A percentile compares a stretch with the other conserved stretches of the same genome.
Evolutionary conservation across 2,329 filamentous ascomycete species (phyloP).

Genomic region (Epichloe brachyelytri): DNA sequence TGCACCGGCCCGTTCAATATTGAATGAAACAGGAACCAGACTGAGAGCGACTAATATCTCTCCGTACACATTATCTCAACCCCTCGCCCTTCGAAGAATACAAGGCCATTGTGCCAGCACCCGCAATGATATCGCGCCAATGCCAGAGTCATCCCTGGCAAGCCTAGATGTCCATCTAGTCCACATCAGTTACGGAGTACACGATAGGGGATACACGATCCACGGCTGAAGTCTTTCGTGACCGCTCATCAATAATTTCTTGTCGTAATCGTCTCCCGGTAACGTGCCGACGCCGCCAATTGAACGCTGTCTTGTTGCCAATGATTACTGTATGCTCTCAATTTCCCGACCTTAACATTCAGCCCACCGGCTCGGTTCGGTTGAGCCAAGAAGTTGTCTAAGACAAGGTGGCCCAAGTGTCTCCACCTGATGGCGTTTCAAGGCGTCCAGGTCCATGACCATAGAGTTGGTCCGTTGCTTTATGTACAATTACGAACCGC

Average conservation of each 20-base stretch:
- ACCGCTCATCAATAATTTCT: neutral
- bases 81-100: no score
- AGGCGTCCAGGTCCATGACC: neutral
- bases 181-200: neutral
- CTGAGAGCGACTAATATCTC: neutral
- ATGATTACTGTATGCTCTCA: neutral
- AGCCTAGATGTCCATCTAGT: neutral
- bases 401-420: constrained; percentile 1
- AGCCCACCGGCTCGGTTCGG: neutral
- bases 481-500: neutral
- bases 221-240: neutral
- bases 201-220: neutral
- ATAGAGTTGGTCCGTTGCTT: neutral
- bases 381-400: neutral
- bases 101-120: neutral
- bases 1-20: neutral
- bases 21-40: neutral
- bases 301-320: neutral
- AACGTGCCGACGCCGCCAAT: neutral
- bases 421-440: constrained; percentile 2
- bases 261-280: neutral
- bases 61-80: no score
- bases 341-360: neutral
- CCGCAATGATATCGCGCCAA: neutral
- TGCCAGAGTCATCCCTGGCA: neutral